Conservation (phyloP, 2,329 filamentous ascomycete genomes). For the Aspergillus spinulosporus region DNA sequence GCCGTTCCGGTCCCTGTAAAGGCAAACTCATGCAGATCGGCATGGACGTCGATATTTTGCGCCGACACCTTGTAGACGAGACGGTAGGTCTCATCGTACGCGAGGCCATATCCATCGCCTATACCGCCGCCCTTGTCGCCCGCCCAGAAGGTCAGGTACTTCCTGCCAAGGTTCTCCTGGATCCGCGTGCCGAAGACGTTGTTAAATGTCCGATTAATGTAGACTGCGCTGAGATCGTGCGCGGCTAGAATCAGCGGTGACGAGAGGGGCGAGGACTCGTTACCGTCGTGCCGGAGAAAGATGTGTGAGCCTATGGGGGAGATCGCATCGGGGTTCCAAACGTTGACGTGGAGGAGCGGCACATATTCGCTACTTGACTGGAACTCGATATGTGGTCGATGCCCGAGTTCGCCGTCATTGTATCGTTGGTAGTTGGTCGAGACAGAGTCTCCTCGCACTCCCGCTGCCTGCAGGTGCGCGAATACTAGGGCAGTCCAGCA, state of each 20-base stretch:
- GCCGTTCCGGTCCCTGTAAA: conserved; percentile 25
- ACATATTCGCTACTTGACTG: conserved; percentile 12
- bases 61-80: conserved; percentile 11
- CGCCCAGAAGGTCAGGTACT: conserved; percentile 15
- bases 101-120: conserved; percentile 13
- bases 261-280: conserved; percentile 10
- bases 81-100: conserved; percentile 13
- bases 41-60: conserved; percentile 6
- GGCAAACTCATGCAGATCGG: conserved; percentile 25
- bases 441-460: background rate
- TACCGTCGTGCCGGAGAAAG: conserved; percentile 15
- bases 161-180: conserved; percentile 11
- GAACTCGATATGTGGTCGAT: conserved; percentile 14
- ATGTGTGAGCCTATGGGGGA: conserved; percentile 13
- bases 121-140: conserved; percentile 14
- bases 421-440: background rate
- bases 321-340: conserved; percentile 8
- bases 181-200: conserved; percentile 15
- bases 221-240: conserved; percentile 15
- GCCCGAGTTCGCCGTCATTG: conserved; percentile 3
- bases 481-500: background rate
- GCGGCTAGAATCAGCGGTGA: conserved; percentile 14
- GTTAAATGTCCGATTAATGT: conserved; percentile 12
- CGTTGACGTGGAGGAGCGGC: conserved; percentile 11
- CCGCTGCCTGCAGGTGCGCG: background rate